A percentile compares a stretch with the other conserved stretches of the same genome.
phyloP scores from a whole-genome alignment of 768 basidiomycete genomes.

The Kwoniella botswanensis region DNA sequence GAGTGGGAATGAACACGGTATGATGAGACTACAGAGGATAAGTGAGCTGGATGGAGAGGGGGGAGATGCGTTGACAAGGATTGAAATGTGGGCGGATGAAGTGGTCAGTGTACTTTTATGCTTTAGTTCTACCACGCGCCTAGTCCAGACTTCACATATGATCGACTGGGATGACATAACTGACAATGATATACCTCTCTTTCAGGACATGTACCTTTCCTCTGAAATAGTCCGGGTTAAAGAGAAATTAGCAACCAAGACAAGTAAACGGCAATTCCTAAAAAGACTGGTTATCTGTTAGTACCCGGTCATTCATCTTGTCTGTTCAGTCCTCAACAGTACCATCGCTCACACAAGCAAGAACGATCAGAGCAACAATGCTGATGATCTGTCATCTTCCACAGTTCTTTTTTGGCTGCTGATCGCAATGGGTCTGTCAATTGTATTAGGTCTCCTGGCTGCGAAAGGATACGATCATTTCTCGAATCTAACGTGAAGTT shows the following conservation, averaged over 20 bases:
- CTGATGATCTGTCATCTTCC: background rate
- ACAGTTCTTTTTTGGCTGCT: background rate
- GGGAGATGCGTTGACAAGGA: slow-evolving; percentile 19
- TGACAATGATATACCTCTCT: background rate
- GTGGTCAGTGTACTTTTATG: slow-evolving; percentile 17
- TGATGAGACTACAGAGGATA: slow-evolving; percentile 13
- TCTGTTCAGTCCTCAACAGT: background rate
- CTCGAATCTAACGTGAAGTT: background rate
- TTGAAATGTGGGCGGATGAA: slow-evolving; percentile 46
- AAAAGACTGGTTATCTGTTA: background rate
- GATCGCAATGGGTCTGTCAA: background rate
- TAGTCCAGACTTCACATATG: no score
- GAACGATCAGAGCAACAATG: no score
- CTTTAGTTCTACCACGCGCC: background rate
- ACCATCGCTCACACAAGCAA: no score
- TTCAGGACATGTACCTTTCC: slow-evolving; percentile 26
- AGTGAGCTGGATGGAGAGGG: slow-evolving; percentile 12
- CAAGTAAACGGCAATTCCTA: slow-evolving; percentile 15
- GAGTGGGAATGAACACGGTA: background rate
- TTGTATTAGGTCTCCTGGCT: background rate
- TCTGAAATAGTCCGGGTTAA: slow-evolving; percentile 25
- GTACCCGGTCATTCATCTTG: background rate
- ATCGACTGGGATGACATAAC: background rate
- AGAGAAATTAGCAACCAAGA: slow-evolving; percentile 16
- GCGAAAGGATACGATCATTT: background rate